These are phyloP conservation scores for Aspergillus affinis DNA, from an alignment of 495 filamentous ascomycete genomes.

Conservation along the genomic window DNA sequence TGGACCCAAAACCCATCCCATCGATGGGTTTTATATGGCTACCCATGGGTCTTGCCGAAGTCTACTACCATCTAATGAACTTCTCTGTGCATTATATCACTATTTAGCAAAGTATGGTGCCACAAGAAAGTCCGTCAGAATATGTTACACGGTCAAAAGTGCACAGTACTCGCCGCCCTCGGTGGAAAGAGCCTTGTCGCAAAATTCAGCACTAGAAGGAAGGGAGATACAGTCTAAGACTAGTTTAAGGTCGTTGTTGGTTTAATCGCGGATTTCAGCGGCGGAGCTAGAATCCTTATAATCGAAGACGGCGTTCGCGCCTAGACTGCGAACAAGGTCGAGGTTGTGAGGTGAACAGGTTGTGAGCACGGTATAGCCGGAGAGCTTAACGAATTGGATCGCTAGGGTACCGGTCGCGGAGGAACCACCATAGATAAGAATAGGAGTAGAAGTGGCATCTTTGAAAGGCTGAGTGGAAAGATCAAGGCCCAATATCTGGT, in stretches of 20 bases:
- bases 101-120: too few species aligned
- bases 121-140: too few species aligned
- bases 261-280: slow-evolving; percentile 31
- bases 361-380: slow-evolving; percentile 27
- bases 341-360: slow-evolving; percentile 38
- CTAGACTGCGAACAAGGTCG: slow-evolving; percentile 23
- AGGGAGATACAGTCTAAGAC: slow-evolving; percentile 42
- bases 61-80: too few species aligned
- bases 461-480: slow-evolving; percentile 20
- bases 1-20: too few species aligned
- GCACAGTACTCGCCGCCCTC: too few species aligned
- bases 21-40: too few species aligned
- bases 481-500: slow-evolving; percentile 32
- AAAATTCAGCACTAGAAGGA: slow-evolving; percentile 32
- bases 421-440: slow-evolving; percentile 55
- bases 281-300: slow-evolving; percentile 32
- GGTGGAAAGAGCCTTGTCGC: slow-evolving; percentile 39
- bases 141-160: too few species aligned
- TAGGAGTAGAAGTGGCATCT: slow-evolving; percentile 3
- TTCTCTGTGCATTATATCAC: too few species aligned
- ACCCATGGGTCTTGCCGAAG: too few species aligned
- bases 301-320: slow-evolving; percentile 40
- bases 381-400: slow-evolving; percentile 51
- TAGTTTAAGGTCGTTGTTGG: slow-evolving; percentile 38
- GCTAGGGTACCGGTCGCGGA: slow-evolving; percentile 50